Evolutionary conservation across 345 rosid species (phyloP).

Genomic region (Kernera saxatilis): DNA sequence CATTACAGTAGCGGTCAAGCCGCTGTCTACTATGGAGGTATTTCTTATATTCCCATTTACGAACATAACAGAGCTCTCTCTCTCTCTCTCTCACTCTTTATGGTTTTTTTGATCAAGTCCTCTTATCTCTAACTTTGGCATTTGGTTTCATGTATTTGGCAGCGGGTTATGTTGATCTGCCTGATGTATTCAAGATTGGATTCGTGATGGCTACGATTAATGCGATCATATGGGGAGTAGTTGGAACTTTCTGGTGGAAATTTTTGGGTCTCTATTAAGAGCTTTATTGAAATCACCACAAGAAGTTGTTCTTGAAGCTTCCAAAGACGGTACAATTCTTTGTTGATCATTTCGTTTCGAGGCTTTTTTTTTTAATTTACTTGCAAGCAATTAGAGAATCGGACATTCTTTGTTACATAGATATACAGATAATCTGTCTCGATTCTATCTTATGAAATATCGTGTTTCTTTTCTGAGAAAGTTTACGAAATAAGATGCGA

Average conservation of each 20-base stretch:
- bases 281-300: not conserved
- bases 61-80: not conserved
- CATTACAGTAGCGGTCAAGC: conserved; percentile 99
- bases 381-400: conserved; percentile 14
- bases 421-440: not conserved
- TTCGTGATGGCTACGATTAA: conserved; percentile 71
- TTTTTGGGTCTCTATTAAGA: conserved; percentile 84
- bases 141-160: conserved; percentile 12
- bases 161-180: conserved; percentile 92
- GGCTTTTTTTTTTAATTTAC: not conserved
- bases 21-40: conserved; percentile 96
- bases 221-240: conserved; percentile 75
- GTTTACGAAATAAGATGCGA: not conserved
- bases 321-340: conserved; percentile 1
- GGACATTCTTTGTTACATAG: conserved; percentile 17
- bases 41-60: not conserved
- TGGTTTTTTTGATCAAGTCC: not conserved
- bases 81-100: not conserved
- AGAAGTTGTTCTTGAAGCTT: conserved; percentile 5
- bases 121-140: not conserved
- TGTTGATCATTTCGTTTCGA: conserved; percentile 17
- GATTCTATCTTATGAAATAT: not conserved
- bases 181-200: conserved; percentile 82
- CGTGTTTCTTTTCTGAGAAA: not conserved
- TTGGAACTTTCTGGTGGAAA: conserved; percentile 96